Conservation (phyloP, 2,329 filamentous ascomycete species). For the Verticillium tricorpus region DNA sequence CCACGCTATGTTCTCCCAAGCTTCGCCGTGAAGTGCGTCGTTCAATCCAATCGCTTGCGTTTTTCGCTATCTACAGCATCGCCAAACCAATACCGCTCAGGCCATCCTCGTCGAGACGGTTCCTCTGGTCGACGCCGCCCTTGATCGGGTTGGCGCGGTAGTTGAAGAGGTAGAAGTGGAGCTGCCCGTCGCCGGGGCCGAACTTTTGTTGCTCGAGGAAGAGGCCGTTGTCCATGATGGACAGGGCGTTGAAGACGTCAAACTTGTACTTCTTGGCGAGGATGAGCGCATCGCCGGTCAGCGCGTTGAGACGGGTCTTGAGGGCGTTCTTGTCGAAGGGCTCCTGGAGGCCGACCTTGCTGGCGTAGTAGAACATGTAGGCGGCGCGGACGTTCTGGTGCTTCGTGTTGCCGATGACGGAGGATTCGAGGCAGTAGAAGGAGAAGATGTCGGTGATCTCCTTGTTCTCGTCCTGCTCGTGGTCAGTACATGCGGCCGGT, state of each 20-base stretch:
- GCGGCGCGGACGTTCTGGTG: constrained; percentile 80
- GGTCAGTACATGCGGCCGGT: background rate
- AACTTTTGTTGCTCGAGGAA: constrained; percentile 95
- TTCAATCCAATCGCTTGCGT: background rate
- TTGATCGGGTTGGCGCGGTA: constrained; percentile 83
- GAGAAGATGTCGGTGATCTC: constrained; percentile 96
- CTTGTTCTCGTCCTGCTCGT: constrained; percentile 46
- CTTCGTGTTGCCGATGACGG: constrained; percentile 76
- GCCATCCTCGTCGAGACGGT: constrained; percentile 69
- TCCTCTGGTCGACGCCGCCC: constrained; percentile 78
- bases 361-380: constrained; percentile 96
- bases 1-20: background rate
- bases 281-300: constrained; percentile 83
- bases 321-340: constrained; percentile 53
- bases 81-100: constrained; percentile 88
- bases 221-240: constrained; percentile 86
- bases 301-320: constrained; percentile 72
- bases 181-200: constrained; percentile 85
- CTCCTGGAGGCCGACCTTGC: constrained; percentile 66
- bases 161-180: constrained; percentile 98
- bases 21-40: background rate
- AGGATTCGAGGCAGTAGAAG: constrained; percentile 93
- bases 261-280: constrained; percentile 80
- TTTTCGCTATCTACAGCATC: constrained; percentile 49
- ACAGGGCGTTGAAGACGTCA: constrained; percentile 95